A percentile compares a stretch with the other conserved stretches of the same genome.
phyloP scores from a whole-genome alignment of 83 land plant genomes.

The Isoetes engelmannii region DNA sequence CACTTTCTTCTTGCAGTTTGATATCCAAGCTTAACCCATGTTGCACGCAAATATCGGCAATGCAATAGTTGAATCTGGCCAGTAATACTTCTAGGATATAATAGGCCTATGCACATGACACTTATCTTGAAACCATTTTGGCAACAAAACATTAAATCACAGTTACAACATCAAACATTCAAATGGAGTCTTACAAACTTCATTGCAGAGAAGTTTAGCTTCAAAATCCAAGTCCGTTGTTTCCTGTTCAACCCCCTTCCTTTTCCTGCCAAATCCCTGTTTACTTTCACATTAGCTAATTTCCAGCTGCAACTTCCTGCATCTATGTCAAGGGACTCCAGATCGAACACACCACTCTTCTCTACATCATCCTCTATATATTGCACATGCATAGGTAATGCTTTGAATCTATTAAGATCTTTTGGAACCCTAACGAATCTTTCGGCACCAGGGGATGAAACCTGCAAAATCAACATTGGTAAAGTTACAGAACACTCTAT shows the following conservation, averaged over 20 bases:
- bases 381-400: conserved; percentile 73
- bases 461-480: conserved; percentile 35
- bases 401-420: conserved; percentile 81
- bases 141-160: too few relatives aligned
- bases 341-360: conserved; percentile 67
- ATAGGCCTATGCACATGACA: too few relatives aligned
- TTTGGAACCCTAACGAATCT: conserved; percentile 69
- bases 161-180: conserved; percentile 21
- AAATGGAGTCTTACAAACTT: conserved; percentile 59
- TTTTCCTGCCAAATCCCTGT: conserved; percentile 77
- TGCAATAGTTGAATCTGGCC: too few relatives aligned
- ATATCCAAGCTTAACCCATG: too few relatives aligned
- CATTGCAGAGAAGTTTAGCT: conserved; percentile 55
- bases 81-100: too few relatives aligned
- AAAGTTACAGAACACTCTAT: not conserved
- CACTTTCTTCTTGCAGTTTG: too few relatives aligned
- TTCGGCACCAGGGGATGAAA: conserved; percentile 95
- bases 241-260: conserved; percentile 86
- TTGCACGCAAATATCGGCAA: too few relatives aligned
- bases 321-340: conserved; percentile 62
- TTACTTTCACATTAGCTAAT: conserved; percentile 73
- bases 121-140: too few relatives aligned
- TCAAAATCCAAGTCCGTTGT: conserved; percentile 67
- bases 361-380: conserved; percentile 38
- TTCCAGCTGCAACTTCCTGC: conserved; percentile 56